Conservation (phyloP, 331 rosid species). For the Arachis monticola region DNA sequence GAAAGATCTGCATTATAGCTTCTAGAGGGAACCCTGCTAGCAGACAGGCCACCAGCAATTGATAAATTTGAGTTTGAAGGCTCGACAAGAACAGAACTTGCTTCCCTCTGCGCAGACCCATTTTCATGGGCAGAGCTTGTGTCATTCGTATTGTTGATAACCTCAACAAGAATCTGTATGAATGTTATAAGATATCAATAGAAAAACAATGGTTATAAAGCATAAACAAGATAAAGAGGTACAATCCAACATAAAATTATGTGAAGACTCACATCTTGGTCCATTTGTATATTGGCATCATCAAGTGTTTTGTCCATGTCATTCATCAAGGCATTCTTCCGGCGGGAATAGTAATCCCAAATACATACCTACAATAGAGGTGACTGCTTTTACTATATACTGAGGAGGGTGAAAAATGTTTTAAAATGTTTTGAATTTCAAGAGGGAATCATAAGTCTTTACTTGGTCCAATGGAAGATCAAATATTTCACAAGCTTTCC, state of each 20-base stretch:
- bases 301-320: conserved; percentile 97
- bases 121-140: conserved; percentile 68
- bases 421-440: background rate
- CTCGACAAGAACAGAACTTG: conserved; percentile 68
- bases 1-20: conserved; percentile 57
- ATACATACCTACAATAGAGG: conserved; percentile 67
- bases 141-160: conserved; percentile 65
- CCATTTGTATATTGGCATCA: conserved; percentile 98
- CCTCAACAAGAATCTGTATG: conserved; percentile 93
- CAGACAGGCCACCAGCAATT: conserved; percentile 84
- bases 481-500: conserved; percentile 87
- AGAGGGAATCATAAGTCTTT: conserved; percentile 42
- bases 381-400: conserved; percentile 30
- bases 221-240: conserved; percentile 36
- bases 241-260: conserved; percentile 42
- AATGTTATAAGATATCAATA: conserved; percentile 42
- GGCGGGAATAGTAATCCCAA: conserved; percentile 94
- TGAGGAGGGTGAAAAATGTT: background rate
- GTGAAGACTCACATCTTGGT: conserved; percentile 83
- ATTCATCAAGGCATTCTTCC: conserved; percentile 87
- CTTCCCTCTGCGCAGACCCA: conserved; percentile 80
- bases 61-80: conserved; percentile 78
- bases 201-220: conserved; percentile 39
- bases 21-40: conserved; percentile 78
- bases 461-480: conserved; percentile 88